Conservation (phyloP, 805 yeast species). For the Nakazawaea anatomiae region DNA sequence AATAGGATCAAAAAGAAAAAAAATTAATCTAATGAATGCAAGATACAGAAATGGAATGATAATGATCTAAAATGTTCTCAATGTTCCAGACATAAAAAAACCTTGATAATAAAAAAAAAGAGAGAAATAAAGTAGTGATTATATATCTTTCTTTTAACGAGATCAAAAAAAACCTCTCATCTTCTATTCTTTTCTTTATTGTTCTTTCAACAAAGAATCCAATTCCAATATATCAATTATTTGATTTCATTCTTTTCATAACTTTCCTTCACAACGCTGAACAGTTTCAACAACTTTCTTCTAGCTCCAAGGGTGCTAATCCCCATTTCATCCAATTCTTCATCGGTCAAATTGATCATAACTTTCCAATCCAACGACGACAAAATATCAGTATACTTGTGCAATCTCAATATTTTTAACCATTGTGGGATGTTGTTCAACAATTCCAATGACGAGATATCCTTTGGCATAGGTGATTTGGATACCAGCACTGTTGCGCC, state of each 20-base stretch:
- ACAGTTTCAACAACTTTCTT: constrained; percentile 86
- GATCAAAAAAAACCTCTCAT: no score
- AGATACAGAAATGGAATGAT: no score
- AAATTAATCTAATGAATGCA: no score
- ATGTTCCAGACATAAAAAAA: no score
- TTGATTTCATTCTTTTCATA: constrained; percentile 6
- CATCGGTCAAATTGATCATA: constrained; percentile 65
- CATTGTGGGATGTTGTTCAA: constrained; percentile 83
- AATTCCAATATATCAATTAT: constrained; percentile 14
- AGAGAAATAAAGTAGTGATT: no score
- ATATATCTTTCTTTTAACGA: no score
- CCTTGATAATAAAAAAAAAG: no score
- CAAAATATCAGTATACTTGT: constrained; percentile 86
- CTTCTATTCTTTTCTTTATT: no score
- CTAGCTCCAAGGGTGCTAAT: constrained; percentile 95
- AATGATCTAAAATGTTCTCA: no score
- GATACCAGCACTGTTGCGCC: constrained; percentile 6
- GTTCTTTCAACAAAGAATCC: no score
- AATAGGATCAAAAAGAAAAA: no score
- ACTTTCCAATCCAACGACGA: constrained; percentile 74
- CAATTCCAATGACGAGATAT: constrained; percentile 45
- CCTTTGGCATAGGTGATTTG: constrained; percentile 42
- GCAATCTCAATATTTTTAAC: constrained; percentile 85
- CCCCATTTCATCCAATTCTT: constrained; percentile 67
- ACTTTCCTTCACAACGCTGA: constrained; percentile 68